These are phyloP conservation scores for Noccaea bulbosa DNA, from an alignment of 345 rosid genomes.

Conservation along the genomic window DNA sequence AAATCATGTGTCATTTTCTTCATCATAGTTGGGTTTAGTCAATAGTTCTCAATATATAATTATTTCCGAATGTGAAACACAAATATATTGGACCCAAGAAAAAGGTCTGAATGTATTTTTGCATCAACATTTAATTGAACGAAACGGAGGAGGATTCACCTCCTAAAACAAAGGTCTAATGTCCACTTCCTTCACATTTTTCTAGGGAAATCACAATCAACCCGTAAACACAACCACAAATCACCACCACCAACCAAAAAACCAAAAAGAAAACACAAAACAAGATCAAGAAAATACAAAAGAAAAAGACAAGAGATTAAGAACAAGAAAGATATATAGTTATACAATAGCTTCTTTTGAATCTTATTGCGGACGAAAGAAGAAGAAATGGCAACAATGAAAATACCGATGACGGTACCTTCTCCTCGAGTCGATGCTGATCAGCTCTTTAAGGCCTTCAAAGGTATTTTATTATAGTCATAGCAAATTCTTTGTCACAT, in stretches of 20 bases:
- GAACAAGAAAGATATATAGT: not conserved
- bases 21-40: too few relatives aligned
- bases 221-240: constrained; percentile 29
- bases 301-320: not conserved
- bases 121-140: constrained; percentile 9
- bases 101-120: not conserved
- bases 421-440: constrained; percentile 61
- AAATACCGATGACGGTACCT: constrained; percentile 44
- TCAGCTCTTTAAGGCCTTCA: constrained; percentile 60
- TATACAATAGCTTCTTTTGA: not conserved
- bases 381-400: constrained; percentile 50
- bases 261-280: not conserved
- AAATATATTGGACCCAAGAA: not conserved
- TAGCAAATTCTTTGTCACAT: not conserved
- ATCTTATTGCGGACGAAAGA: not conserved
- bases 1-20: too few relatives aligned
- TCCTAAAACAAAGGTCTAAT: constrained; percentile 42
- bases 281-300: constrained; percentile 18
- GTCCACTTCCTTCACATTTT: constrained; percentile 37
- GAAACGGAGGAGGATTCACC: constrained; percentile 22
- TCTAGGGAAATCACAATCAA: constrained; percentile 23
- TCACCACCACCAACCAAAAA: constrained; percentile 2
- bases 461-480: constrained; percentile 47
- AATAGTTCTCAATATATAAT: too few relatives aligned
- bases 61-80: not conserved